Base-by-base conservation (phyloP, 805 yeast species). In the Cyberlindnera petersonii region DNA sequence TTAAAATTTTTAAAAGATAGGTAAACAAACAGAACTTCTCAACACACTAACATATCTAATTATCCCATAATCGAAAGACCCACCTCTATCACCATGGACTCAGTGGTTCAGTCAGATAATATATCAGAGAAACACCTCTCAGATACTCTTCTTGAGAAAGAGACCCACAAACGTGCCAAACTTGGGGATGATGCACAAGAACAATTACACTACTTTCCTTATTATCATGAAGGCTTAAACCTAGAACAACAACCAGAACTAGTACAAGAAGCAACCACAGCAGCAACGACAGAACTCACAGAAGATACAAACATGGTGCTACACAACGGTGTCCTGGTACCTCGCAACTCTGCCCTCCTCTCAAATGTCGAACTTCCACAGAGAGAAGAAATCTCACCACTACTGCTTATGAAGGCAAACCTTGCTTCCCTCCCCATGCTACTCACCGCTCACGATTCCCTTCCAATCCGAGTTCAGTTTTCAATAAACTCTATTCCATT, bases 401-500 rank as follows among this genome's bases (percentile, higher is more conserved):
- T 44, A 3, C 59, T 59, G 35, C 40, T 46, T 9, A 39, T 49
- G 26, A 55, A 49, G 35, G 78, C 79, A 0, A 83, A 79, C 50
- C 55, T 79, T 28, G 74, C 81, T 0, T 79, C 83, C 2, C 60
- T 80, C 26, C 85, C 86, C 2, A 58, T 80, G 36, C 71, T 77
- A 4, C 55, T 79, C 5, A 68, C 74, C 2, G 79, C 84, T 2
- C 77, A 82, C 9, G 73, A 68, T 29, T 64, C 70, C 46, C 59
- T 65, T n/a, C 67, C 70, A 2, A 42, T 59, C 17, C 72, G 85
- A 50, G 71, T 79, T 15, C 87, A 82, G 53, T 64, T 83, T 28
- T 64, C 80, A 21, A 65, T 83, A 39, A 79, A 81, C 49, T 73
- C 88, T 0, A 61, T 88, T 29, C 89, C 94, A 0, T 74, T 86